These are phyloP conservation scores for Asterophora lycoperdoides DNA, from an alignment of 768 basidiomycete species.

Conservation along the genomic window DNA sequence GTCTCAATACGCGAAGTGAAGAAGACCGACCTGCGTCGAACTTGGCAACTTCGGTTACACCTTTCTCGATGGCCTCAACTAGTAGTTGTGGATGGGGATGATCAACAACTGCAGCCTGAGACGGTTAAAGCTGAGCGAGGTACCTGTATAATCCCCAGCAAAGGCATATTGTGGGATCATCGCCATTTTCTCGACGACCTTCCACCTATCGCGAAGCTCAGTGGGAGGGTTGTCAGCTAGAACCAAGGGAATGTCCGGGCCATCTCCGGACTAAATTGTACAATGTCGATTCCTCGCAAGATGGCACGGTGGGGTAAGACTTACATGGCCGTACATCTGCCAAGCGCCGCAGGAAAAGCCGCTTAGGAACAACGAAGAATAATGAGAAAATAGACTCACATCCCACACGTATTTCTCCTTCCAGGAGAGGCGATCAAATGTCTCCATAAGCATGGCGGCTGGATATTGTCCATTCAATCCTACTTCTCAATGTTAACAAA, in stretches of 20 bases:
- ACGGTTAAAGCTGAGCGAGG: constrained; percentile 5
- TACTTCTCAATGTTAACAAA: neutral
- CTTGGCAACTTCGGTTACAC: constrained; percentile 55
- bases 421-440: constrained; percentile 55
- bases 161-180: constrained; percentile 67
- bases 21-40: constrained; percentile 51
- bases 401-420: constrained; percentile 78
- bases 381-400: constrained; percentile 36
- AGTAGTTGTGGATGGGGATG: constrained; percentile 3
- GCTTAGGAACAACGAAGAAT: neutral
- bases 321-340: constrained; percentile 63
- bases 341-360: neutral
- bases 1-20: neutral
- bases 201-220: constrained; percentile 60
- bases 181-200: constrained; percentile 65
- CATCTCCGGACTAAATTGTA: constrained; percentile 54
- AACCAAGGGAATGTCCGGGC: constrained; percentile 51
- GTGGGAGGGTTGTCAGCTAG: constrained; percentile 44
- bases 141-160: constrained; percentile 63
- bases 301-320: constrained; percentile 14
- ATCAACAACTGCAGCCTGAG: neutral
- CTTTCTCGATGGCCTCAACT: constrained; percentile 65
- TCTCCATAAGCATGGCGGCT: constrained; percentile 77
- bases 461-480: neutral
- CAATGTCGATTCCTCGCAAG: neutral